Conservation (phyloP, 495 filamentous ascomycete genomes). For the Umbilicaria muhlenbergii region DNA sequence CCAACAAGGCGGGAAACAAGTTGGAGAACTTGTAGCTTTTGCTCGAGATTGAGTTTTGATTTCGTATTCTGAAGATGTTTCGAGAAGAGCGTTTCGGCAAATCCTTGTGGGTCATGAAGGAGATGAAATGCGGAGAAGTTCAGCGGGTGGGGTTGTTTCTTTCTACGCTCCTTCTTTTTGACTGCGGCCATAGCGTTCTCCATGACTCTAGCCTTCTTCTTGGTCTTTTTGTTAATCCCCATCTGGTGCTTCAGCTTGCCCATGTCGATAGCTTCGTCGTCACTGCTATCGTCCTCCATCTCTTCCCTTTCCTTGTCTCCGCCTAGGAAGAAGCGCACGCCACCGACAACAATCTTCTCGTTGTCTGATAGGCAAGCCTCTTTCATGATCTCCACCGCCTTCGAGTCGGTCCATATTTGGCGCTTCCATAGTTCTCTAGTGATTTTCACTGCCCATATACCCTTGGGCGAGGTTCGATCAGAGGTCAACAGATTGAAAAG, state of each 20-base stretch:
- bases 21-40: conserved; percentile 75
- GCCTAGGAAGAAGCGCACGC: conserved; percentile 87
- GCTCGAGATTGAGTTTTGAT: conserved; percentile 77
- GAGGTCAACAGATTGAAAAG: conserved; percentile 80
- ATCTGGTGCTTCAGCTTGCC: conserved; percentile 67
- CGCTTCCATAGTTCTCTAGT: conserved; percentile 79
- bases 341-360: conserved; percentile 75
- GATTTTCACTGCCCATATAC: conserved; percentile 86
- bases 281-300: conserved; percentile 73
- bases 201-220: conserved; percentile 63
- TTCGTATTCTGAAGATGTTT: conserved; percentile 82
- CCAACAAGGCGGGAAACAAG: conserved; percentile 83
- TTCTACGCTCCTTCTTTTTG: conserved; percentile 74
- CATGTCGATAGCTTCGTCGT: conserved; percentile 65
- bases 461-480: conserved; percentile 69
- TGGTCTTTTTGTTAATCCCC: conserved; percentile 89
- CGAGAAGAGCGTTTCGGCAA: conserved; percentile 77
- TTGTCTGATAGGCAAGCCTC: conserved; percentile 70
- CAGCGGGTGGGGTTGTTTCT: conserved; percentile 66
- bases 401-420: conserved; percentile 76
- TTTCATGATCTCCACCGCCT: conserved; percentile 89
- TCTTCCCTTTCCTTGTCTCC: conserved; percentile 92
- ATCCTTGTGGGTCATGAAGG: conserved; percentile 88
- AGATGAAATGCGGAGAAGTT: conserved; percentile 99
- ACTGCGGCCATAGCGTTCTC: conserved; percentile 65